Conservation (phyloP, 2,329 filamentous ascomycete species). For the Fulvia fulva region DNA sequence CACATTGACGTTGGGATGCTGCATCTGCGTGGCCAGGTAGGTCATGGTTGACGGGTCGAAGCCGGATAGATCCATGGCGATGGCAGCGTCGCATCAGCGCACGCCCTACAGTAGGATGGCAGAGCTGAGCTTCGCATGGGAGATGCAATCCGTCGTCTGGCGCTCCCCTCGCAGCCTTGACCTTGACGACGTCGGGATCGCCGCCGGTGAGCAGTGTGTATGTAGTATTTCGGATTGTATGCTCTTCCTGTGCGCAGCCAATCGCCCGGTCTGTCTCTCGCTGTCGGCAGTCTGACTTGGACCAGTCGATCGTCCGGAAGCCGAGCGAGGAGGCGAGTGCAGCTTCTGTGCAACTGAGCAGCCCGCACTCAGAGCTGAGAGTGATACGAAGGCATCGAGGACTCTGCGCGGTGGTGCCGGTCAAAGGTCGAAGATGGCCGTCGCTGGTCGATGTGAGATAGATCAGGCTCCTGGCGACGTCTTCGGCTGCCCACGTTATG, state of each 20-base stretch:
- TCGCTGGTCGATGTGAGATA: neutral
- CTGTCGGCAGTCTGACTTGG: conserved; percentile 6
- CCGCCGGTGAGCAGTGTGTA: neutral
- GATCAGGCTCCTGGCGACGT: neutral
- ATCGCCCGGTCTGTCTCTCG: neutral
- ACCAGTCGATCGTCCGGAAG: conserved; percentile 16
- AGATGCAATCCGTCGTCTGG: neutral
- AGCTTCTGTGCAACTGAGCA: conserved; percentile 16
- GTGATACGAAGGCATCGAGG: conserved; percentile 11
- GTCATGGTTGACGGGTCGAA: conserved; percentile 47
- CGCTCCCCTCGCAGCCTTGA: neutral
- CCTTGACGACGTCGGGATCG: neutral
- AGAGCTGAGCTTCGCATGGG: conserved; percentile 15
- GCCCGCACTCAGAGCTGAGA: conserved; percentile 8
- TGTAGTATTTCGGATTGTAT: conserved; percentile 1
- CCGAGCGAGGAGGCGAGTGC: conserved; percentile 2
- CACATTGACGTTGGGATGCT: conserved; percentile 43
- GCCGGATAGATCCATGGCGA: conserved; percentile 24
- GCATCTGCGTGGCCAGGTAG: conserved; percentile 56
- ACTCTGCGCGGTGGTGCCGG: neutral
- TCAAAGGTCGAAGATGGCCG: neutral
- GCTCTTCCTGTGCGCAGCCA: conserved; percentile 5
- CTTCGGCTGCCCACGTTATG: neutral
- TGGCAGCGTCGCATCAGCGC: conserved; percentile 22
- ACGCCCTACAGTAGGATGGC: conserved; percentile 11